Evolutionary conservation across 352 stramenopile species (phyloP).

Genomic region (Globisporangium ultimum): DNA sequence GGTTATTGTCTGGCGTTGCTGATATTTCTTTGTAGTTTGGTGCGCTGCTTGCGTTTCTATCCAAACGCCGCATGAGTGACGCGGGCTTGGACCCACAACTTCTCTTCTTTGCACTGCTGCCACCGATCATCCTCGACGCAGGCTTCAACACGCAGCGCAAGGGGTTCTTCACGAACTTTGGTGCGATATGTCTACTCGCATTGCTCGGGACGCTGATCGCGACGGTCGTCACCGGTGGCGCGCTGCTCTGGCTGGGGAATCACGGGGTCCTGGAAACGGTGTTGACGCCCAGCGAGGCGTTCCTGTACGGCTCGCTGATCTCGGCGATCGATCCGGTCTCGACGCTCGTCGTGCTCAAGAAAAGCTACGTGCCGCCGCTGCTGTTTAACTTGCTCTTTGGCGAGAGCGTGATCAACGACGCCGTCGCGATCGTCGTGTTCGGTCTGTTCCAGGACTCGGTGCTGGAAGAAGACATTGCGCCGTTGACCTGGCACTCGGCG

Average conservation of each 20-base stretch:
- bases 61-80: constrained; percentile 21
- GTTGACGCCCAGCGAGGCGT: constrained; percentile 58
- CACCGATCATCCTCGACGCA: constrained; percentile 67
- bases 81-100: constrained; percentile 42
- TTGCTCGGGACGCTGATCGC: constrained; percentile 51
- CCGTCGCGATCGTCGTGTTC: constrained; percentile 74
- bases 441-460: constrained; percentile 51
- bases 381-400: constrained; percentile 89
- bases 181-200: constrained; percentile 34
- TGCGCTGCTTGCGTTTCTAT: constrained; percentile 24
- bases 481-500: constrained; percentile 15
- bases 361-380: constrained; percentile 32
- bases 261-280: constrained; percentile 24
- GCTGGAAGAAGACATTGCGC: constrained; percentile 28
- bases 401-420: constrained; percentile 76
- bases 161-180: constrained; percentile 50
- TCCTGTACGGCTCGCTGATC: constrained; percentile 80
- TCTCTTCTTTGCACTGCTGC: constrained; percentile 58
- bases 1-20: neutral
- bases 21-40: constrained; percentile 18
- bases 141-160: constrained; percentile 65
- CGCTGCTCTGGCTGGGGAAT: constrained; percentile 42
- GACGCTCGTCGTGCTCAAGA: constrained; percentile 78
- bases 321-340: constrained; percentile 82
- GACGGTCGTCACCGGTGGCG: constrained; percentile 38